Base-by-base conservation (phyloP, 768 basidiomycete genomes). In the Suillus subluteus region DNA sequence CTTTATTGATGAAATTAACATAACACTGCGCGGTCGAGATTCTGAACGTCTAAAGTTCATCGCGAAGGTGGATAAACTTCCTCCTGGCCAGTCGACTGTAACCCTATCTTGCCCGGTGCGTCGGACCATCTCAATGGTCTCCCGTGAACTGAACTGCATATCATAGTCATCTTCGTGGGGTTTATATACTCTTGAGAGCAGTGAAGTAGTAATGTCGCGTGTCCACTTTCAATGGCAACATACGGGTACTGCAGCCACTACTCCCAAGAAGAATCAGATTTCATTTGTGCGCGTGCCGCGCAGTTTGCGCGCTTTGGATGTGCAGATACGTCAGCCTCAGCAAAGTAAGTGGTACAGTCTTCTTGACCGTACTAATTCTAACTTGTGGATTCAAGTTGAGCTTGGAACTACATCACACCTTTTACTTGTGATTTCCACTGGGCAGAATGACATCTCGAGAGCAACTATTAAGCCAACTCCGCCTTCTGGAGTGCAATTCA, bases 31-130 rank as follows among this genome's bases (percentile, higher is more conserved):
- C 8, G 92, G 91, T 6, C 81, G 86, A 64, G 90, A 92, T 58
- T 80, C 83, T 5, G 88, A 89, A 62, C 85, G 83, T 63, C 80
- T 91, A 55, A 84, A 79, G 68, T 96, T 91, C 71, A 78, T 81
- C 2, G 69, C 81, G 1, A 75, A 80, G 4, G 71, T 78, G 0
- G 71, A 81, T 23, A 75, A 73, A 3, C 78, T 97, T 32, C 72
- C 79, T 1, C 82, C 90, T 0, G 96, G 95, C 7, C 79, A 79
- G 58, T 91, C 87, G 26, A 69, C 73, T 1, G 70, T 92, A 44
- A 84, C 79, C 0, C 75, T 95, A 48, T 89, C 86, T 71, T 96
- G 91, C 73, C 84, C 91, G 9, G 96, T 96, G 75, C 70, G 91
- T 78, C 48, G 46, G 7, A 11, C 38, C 18, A 16, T 40, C 44